These are phyloP conservation scores for Panicum hallii DNA, from an alignment of 202 grass and related monocot genomes.

Conservation along the genomic window DNA sequence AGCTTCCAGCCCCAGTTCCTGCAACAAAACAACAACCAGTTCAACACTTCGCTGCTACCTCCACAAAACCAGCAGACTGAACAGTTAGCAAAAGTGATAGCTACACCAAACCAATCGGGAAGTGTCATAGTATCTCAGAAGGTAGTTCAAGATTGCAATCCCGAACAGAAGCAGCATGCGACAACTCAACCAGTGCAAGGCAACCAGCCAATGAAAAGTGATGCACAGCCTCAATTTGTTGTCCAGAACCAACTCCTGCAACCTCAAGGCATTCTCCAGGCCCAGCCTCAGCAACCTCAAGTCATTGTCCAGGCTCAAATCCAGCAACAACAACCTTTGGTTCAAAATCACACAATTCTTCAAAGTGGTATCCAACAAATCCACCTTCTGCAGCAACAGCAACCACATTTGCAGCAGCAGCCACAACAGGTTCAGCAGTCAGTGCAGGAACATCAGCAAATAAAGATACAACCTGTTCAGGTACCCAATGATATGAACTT, in stretches of 20 bases:
- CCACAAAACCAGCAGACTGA: conserved; percentile 60
- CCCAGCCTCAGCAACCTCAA: conserved; percentile 59
- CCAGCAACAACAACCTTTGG: conserved; percentile 56
- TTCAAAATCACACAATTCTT: conserved; percentile 52
- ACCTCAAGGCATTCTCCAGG: conserved; percentile 52
- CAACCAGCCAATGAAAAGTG: conserved; percentile 49
- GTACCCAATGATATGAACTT: conserved; percentile 45
- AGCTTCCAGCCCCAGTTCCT: conserved; percentile 66
- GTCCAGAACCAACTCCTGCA: conserved; percentile 56
- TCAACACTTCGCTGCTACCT: conserved; percentile 54
- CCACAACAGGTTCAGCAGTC: conserved; percentile 47
- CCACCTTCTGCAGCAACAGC: conserved; percentile 59
- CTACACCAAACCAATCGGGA: conserved; percentile 49
- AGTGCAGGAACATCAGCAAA: conserved; percentile 55
- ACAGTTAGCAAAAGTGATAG: conserved; percentile 52
- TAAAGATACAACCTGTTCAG: conserved; percentile 51
- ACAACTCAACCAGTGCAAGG: conserved; percentile 45
- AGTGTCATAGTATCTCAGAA: conserved; percentile 52
- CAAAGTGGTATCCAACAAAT: conserved; percentile 60
- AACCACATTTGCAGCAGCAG: conserved; percentile 46
- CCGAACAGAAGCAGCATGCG: conserved; percentile 54
- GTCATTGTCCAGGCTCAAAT: conserved; percentile 45
- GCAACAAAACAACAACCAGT: conserved; percentile 70
- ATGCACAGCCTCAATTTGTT: conserved; percentile 45
- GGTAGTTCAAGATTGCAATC: conserved; percentile 52